Evolutionary conservation across 768 basidiomycete genomes (phyloP).

Genomic region (Tricholoma terreum): DNA sequence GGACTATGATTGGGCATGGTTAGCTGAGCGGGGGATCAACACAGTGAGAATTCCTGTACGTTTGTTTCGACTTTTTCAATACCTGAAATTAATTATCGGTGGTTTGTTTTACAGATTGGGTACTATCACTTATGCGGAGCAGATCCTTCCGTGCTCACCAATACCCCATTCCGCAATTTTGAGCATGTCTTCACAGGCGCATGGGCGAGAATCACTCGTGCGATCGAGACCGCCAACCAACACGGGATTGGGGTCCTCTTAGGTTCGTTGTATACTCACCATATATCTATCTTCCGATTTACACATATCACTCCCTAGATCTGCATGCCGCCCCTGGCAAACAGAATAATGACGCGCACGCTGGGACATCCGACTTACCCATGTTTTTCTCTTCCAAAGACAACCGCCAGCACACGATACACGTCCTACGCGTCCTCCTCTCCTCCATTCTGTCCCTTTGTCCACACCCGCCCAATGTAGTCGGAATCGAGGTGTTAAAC

Average conservation of each 20-base stretch:
- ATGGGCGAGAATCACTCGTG: constrained; percentile 59
- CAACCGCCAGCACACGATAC: constrained; percentile 46
- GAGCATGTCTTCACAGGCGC: constrained; percentile 56
- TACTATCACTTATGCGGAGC: constrained; percentile 67
- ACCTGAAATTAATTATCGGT: no score
- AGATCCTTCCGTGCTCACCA: constrained; percentile 54
- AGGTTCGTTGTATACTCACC: constrained; percentile 40
- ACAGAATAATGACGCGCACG: constrained; percentile 67
- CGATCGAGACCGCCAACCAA: constrained; percentile 54
- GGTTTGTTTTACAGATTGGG: constrained; percentile 54
- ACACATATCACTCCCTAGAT: constrained; percentile 44
- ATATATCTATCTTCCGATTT: no score
- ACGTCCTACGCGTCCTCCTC: constrained; percentile 45
- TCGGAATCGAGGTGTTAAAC: constrained; percentile 62
- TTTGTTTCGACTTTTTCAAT: no score
- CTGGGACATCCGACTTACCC: constrained; percentile 54
- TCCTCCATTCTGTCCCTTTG: constrained; percentile 29
- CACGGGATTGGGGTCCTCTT: constrained; percentile 72
- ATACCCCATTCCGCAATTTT: constrained; percentile 62
- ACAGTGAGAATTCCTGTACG: constrained; percentile 58
- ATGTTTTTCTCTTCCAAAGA: constrained; percentile 45
- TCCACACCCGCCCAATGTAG: constrained; percentile 45
- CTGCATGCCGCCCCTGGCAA: constrained; percentile 75
- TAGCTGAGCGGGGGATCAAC: constrained; percentile 56
- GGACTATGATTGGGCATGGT: constrained; percentile 62